Conservation (phyloP, 2,329 filamentous ascomycete species). For the Arthrobotrys musiformis region DNA sequence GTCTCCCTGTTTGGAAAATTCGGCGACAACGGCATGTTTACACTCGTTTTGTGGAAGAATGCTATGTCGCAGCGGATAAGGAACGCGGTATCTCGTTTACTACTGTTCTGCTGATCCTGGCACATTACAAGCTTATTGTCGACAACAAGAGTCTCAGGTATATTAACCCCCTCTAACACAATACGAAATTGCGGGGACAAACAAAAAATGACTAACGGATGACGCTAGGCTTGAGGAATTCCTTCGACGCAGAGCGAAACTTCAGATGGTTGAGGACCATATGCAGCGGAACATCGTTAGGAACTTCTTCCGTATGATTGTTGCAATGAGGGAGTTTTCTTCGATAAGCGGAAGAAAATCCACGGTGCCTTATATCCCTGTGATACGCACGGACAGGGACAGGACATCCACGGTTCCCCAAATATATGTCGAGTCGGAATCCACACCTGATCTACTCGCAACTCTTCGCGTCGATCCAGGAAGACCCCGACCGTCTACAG, state of each 20-base stretch:
- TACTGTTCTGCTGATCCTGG: conserved; percentile 90
- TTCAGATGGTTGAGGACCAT: conserved; percentile 94
- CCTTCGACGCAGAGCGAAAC: conserved; percentile 83
- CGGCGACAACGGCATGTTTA: conserved; percentile 79
- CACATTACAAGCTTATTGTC: conserved; percentile 98
- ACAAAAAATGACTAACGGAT: conserved; percentile 60
- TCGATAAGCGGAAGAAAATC: conserved; percentile 57
- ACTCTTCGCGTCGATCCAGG: background rate
- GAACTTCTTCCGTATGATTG: conserved; percentile 91
- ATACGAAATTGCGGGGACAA: conserved; percentile 7
- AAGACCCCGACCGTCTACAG: conserved; percentile 23
- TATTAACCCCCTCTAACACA: conserved; percentile 59
- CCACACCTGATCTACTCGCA: conserved; percentile 37
- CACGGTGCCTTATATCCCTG: conserved; percentile 46
- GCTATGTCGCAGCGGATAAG: conserved; percentile 89
- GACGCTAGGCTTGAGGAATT: conserved; percentile 84
- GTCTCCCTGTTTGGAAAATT: conserved; percentile 80
- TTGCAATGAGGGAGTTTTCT: conserved; percentile 55
- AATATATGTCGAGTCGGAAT: conserved; percentile 55
- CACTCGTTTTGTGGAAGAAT: conserved; percentile 97
- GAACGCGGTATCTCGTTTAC: conserved; percentile 92
- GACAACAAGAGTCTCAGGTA: conserved; percentile 93
- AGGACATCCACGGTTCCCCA: conserved; percentile 43
- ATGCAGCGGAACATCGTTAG: conserved; percentile 89
- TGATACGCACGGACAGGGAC: conserved; percentile 50